These are phyloP conservation scores for Dactylellina sp. DNA, from an alignment of 2,329 filamentous ascomycete species.

Conservation along the genomic window DNA sequence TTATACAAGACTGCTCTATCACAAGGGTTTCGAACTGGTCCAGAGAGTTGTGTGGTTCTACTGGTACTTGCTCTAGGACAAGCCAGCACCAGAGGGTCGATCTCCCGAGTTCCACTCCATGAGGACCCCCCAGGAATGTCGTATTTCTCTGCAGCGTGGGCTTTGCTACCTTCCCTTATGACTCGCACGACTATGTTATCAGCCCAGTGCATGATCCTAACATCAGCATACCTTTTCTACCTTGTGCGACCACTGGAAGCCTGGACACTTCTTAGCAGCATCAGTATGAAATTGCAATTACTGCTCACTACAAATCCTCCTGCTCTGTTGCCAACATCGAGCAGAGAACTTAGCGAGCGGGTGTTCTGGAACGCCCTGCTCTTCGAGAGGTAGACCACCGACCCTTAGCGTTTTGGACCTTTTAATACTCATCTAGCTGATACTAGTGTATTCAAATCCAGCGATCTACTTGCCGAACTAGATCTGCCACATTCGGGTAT, in stretches of 20 bases:
- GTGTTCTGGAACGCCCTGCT: constrained; percentile 87
- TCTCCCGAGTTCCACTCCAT: constrained; percentile 76
- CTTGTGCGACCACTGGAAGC: constrained; percentile 84
- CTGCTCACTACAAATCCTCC: constrained; percentile 76
- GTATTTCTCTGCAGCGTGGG: constrained; percentile 85
- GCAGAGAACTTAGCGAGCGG: constrained; percentile 78
- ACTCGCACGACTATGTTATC: constrained; percentile 81
- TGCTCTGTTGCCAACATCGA: constrained; percentile 75
- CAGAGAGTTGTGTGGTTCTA: constrained; percentile 84
- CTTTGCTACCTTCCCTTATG: constrained; percentile 80
- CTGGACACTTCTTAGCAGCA: constrained; percentile 82
- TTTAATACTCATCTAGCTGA: constrained; percentile 54
- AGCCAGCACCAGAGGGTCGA: constrained; percentile 79
- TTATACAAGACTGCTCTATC: constrained; percentile 81
- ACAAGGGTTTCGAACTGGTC: constrained; percentile 80
- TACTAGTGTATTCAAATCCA: constrained; percentile 57
- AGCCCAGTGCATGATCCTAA: constrained; percentile 82
- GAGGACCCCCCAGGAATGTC: constrained; percentile 80
- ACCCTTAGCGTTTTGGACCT: constrained; percentile 56
- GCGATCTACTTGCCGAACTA: constrained; percentile 80
- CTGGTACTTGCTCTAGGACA: constrained; percentile 81
- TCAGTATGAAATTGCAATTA: constrained; percentile 83
- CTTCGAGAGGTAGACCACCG: constrained; percentile 71
- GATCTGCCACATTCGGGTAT: constrained; percentile 86
- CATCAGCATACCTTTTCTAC: constrained; percentile 85